Evolutionary conservation across 768 basidiomycete genomes (phyloP), one percentile per base, ranked within the genome.

Genomic region (Glaciozyma martinii): DNA sequence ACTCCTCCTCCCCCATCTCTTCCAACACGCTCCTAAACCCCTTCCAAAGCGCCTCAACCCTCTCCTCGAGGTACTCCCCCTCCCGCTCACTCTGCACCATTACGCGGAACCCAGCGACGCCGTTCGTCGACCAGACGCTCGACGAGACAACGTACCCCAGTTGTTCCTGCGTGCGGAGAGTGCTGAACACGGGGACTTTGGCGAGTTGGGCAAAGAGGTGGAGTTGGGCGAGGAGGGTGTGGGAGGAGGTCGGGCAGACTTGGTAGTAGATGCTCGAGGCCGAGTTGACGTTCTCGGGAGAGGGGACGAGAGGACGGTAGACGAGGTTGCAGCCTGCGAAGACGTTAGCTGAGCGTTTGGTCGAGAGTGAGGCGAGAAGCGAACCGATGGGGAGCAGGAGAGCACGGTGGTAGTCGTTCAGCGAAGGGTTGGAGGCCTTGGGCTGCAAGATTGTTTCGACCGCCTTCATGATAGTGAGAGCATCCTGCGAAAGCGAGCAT

Each of bases 131-230:
- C 55, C 87, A 76, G 12, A 71, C 47, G 94, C 37, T 37, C 18
- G 61, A 66, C 18, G 59, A 53, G 40, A 95, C 93, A 52, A 95
- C 81, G 76, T 99, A 99, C 15, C 95, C 95, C 2, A 99, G 82
- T 75, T 98, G 95, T 73, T 98, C 91, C 74, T 90, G 86, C 7
- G 95, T 98, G 29, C 92, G 91, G 61, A 83, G 61, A 57, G 85
- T 79, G 74, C 92, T 85, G 78, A 99, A 98, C 18, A 88, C 83
- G 3, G 93, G 94, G 70, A 98, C 95, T 25, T 82, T 80, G 52
- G 92, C 81, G 65, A 98, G 87, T 72, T 94, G 92, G 0, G 82
- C 82, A 33, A 97, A 83, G 21, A 99, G 81, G 5, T 84, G 78
- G 25, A 86, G 81, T 0, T 80, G 80, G 30, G 89, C 86, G 6